A percentile compares a stretch with the other conserved stretches of the same genome.
Evolutionary conservation across 75 land plant genomes (phyloP).

Genomic region (Selaginella moellendorffii): DNA sequence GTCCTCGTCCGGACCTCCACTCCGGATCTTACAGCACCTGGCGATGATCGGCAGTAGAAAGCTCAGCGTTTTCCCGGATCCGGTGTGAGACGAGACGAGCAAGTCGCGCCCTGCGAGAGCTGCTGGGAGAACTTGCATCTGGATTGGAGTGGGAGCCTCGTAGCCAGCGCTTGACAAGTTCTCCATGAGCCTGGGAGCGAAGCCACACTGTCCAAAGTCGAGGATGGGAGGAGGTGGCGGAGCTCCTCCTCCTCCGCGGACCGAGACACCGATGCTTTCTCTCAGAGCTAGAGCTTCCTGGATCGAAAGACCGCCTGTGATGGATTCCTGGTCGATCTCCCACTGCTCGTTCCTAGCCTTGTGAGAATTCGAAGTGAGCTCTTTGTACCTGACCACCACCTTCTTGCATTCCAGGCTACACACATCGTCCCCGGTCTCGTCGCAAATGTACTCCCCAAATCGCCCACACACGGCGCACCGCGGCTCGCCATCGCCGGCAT

Average conservation of each 20-base stretch:
- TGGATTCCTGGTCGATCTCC: too few relatives aligned
- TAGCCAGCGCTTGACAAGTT: slow-evolving; percentile 62
- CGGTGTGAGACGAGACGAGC: slow-evolving; percentile 68
- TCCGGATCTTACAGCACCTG: slow-evolving; percentile 26
- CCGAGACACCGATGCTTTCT: slow-evolving; percentile 32
- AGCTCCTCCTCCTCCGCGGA: slow-evolving; percentile 38
- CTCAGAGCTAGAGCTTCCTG: slow-evolving; percentile 40
- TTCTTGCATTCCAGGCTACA: slow-evolving; percentile 80
- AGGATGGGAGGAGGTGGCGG: slow-evolving; percentile 43
- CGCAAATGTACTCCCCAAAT: slow-evolving; percentile 89
- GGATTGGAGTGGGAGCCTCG: slow-evolving; percentile 79
- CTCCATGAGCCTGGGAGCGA: slow-evolving; percentile 38
- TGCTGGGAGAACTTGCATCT: slow-evolving; percentile 85
- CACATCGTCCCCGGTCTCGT: slow-evolving; percentile 77
- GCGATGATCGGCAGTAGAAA: slow-evolving; percentile 57
- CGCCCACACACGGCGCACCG: slow-evolving; percentile 66
- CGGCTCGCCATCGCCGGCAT: slow-evolving; percentile 66
- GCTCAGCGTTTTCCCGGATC: slow-evolving; percentile 76
- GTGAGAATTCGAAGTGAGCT: too few relatives aligned
- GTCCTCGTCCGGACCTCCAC: slow-evolving; percentile 13
- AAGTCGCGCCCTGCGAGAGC: slow-evolving; percentile 46
- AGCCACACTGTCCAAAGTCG: slow-evolving; percentile 43
- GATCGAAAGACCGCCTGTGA: too few relatives aligned
- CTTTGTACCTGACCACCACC: slow-evolving; percentile 15
- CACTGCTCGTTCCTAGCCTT: too few relatives aligned